Conservation (phyloP, 345 rosid genomes). For the Linum trigynum region DNA sequence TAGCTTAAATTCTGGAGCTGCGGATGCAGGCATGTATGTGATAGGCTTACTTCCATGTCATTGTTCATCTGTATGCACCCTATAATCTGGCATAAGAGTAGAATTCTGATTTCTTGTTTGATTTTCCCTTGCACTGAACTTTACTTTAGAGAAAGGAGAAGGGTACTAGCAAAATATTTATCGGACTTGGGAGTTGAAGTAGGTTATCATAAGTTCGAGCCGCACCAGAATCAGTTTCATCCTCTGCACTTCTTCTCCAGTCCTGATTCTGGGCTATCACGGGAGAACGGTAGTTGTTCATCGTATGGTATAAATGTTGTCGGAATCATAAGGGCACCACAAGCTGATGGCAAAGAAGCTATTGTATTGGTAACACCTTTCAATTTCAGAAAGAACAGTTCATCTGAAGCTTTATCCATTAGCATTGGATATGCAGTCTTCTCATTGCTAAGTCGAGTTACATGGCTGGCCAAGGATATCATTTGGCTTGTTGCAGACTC, state of each 20-base stretch:
- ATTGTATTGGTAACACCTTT: slow-evolving; percentile 87
- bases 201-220: slow-evolving; percentile 64
- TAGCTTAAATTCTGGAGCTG: slow-evolving; percentile 30
- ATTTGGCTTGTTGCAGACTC: slow-evolving; percentile 89
- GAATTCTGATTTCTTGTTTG: neutral
- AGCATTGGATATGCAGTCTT: slow-evolving; percentile 60
- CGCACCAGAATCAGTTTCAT: slow-evolving; percentile 47
- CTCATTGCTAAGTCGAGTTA: slow-evolving; percentile 69
- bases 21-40: slow-evolving; percentile 50
- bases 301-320: slow-evolving; percentile 39
- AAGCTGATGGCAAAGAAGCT: slow-evolving; percentile 90
- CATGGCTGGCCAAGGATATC: slow-evolving; percentile 92
- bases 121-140: slow-evolving; percentile 11
- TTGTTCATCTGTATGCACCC: neutral
- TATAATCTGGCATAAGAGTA: neutral
- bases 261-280: slow-evolving; percentile 31
- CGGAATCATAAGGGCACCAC: slow-evolving; percentile 88
- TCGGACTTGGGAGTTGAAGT: slow-evolving; percentile 80
- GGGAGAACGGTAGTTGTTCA: slow-evolving; percentile 46
- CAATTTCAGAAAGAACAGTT: slow-evolving; percentile 40
- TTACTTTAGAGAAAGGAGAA: slow-evolving; percentile 46
- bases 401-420: slow-evolving; percentile 44
- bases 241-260: slow-evolving; percentile 75
- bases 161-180: slow-evolving; percentile 51
- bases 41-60: slow-evolving; percentile 7